phyloP scores from a whole-genome alignment of 345 rosid species.

The Eucalyptus pauciflora region DNA sequence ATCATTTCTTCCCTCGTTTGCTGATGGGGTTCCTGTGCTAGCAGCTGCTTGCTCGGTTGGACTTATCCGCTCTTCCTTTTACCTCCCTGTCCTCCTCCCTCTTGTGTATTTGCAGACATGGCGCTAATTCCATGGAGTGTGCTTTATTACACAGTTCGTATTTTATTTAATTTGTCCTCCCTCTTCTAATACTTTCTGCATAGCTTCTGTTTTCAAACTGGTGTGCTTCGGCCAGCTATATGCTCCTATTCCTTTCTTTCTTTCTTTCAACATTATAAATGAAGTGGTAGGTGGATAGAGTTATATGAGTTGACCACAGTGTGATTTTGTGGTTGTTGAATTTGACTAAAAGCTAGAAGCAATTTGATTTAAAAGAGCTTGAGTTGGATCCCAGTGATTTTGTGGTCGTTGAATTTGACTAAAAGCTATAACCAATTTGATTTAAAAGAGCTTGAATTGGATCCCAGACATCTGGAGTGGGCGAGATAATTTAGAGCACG shows the following conservation, averaged over 20 bases:
- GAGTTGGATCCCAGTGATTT: neutral
- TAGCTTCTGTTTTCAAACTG: neutral
- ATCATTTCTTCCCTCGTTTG: constrained; percentile 3
- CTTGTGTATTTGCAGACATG: neutral
- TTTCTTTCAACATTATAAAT: neutral
- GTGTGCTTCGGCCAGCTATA: neutral
- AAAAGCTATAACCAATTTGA: neutral
- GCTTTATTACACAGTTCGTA: neutral
- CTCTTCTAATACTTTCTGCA: neutral
- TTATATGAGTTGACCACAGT: neutral
- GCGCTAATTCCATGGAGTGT: neutral
- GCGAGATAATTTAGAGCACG: accelerated
- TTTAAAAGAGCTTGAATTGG: neutral
- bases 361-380: neutral
- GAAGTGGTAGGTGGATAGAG: neutral
- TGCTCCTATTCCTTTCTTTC: neutral
- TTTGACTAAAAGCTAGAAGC: neutral
- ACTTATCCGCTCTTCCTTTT: neutral
- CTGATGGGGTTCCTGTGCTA: neutral
- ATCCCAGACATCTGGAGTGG: neutral
- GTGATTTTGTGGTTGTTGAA: neutral
- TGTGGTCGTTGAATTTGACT: neutral
- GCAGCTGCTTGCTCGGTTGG: neutral
- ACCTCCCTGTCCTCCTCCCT: neutral
- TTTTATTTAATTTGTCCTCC: neutral